phyloP scores from a whole-genome alignment of 177 flowering plant species.

The Vitis hybrid region DNA sequence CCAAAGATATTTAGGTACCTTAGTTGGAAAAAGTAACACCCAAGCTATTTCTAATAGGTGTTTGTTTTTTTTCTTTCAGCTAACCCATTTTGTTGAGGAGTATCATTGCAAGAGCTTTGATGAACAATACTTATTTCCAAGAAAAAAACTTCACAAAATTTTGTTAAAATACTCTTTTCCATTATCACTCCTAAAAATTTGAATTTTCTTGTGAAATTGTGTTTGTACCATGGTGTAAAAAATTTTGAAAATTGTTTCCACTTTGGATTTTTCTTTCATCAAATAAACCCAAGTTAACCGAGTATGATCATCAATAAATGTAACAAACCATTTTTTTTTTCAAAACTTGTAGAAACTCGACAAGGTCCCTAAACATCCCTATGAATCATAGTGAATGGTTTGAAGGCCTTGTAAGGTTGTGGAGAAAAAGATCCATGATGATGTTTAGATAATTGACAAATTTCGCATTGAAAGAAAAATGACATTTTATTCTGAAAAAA shows the following conservation, averaged over 20 bases:
- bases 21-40: background rate
- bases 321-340: slow-evolving; percentile 6
- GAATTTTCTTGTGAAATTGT: background rate
- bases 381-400: background rate
- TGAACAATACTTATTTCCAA: too few relatives aligned
- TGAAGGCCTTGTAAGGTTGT: background rate
- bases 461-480: background rate
- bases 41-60: background rate
- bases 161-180: background rate
- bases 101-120: too few relatives aligned
- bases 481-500: background rate
- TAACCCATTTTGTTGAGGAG: too few relatives aligned
- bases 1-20: background rate
- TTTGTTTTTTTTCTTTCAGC: background rate
- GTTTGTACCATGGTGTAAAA: background rate
- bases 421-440: background rate
- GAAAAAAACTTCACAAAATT: too few relatives aligned
- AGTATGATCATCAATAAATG: slow-evolving; percentile 2
- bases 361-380: too few relatives aligned
- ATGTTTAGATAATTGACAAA: background rate
- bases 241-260: background rate
- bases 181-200: slow-evolving; percentile 1
- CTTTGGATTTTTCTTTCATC: background rate
- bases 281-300: background rate
- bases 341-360: background rate